phyloP scores from a whole-genome alignment of 495 filamentous ascomycete genomes.

The Choiromyces venosus region DNA sequence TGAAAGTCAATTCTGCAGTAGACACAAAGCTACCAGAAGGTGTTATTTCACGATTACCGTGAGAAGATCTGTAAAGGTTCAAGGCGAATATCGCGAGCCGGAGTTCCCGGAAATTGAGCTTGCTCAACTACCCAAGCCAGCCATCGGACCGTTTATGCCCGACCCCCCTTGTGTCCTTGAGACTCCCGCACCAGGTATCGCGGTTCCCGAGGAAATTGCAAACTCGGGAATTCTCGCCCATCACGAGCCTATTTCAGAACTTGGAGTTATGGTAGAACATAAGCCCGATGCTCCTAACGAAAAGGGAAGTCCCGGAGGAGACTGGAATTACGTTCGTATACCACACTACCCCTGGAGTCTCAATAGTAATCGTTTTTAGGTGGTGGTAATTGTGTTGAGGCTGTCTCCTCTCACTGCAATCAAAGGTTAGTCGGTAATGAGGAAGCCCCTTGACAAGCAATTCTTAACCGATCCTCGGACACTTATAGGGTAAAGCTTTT shows the following conservation, averaged over 20 bases:
- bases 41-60: background rate
- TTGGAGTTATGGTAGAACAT: background rate
- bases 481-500: background rate
- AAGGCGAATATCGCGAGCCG: background rate
- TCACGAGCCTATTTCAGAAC: background rate
- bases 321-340: background rate
- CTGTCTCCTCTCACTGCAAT: background rate
- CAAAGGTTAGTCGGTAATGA: background rate
- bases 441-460: background rate
- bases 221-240: background rate
- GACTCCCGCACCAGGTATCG: background rate
- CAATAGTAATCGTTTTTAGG: too few relatives aligned
- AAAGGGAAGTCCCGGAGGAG: background rate
- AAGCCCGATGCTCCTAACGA: background rate
- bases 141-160: background rate
- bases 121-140: background rate
- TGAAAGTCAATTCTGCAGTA: background rate
- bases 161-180: background rate
- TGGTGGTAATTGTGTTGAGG: background rate
- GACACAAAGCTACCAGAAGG: background rate
- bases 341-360: background rate
- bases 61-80: background rate
- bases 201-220: background rate
- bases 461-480: background rate
- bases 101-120: background rate